Conservation (phyloP, 257 asterid genomes). For the Gentiana dahurica region DNA sequence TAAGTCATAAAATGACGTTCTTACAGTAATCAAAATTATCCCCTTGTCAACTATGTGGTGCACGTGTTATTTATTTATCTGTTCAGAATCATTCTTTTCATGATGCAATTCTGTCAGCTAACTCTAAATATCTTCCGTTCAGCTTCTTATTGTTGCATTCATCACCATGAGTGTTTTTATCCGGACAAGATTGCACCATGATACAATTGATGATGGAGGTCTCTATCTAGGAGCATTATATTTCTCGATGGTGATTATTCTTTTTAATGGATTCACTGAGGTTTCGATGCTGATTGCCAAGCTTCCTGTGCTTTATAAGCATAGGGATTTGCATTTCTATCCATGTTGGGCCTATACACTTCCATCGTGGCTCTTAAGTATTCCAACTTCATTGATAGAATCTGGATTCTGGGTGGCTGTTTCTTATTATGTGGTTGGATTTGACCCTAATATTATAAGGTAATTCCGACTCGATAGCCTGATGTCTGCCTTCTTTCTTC, state of each 20-base stretch:
- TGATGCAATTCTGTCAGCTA: conserved; percentile 11
- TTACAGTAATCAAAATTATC: neutral
- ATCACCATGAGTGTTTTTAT: conserved; percentile 92
- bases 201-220: conserved; percentile 84
- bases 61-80: neutral
- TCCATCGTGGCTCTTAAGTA: conserved; percentile 86
- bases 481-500: neutral
- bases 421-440: conserved; percentile 83
- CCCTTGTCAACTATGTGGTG: neutral
- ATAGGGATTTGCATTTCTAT: conserved; percentile 80
- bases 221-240: conserved; percentile 74
- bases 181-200: conserved; percentile 76
- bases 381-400: conserved; percentile 77
- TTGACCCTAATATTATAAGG: conserved; percentile 84
- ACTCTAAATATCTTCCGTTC: conserved; percentile 20
- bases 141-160: conserved; percentile 81
- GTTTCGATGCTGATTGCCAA: conserved; percentile 87
- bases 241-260: conserved; percentile 81
- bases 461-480: conserved; percentile 10
- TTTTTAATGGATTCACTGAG: conserved; percentile 93
- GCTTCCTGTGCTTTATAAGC: conserved; percentile 91
- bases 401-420: conserved; percentile 90
- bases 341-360: conserved; percentile 93
- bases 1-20: too few species aligned
- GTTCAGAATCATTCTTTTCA: neutral